Conservation (phyloP, 176 grass and related monocot species). For the Alopecurus myosuroides region DNA sequence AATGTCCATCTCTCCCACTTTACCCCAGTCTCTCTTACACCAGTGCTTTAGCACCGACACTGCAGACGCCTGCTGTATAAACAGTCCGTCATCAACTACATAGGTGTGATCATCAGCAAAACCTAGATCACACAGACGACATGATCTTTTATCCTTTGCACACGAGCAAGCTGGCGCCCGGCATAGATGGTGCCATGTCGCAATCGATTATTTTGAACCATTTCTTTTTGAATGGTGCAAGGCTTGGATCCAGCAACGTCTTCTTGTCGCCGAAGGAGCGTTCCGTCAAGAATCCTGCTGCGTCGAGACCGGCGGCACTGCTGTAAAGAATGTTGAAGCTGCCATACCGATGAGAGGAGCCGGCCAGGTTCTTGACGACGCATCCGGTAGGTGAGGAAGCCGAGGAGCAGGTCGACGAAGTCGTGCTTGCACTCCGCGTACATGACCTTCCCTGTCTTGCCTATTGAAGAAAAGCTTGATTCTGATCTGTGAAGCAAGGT, state of each 20-base stretch:
- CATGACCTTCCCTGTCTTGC: neutral
- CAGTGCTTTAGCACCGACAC: neutral
- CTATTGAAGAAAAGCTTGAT: neutral
- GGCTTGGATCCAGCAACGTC: neutral
- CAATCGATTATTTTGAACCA: neutral
- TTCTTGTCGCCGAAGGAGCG: neutral
- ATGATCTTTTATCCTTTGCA: neutral
- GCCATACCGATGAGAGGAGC: neutral
- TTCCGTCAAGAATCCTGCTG: neutral
- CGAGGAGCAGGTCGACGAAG: neutral
- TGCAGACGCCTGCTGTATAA: neutral
- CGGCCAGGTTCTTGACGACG: neutral
- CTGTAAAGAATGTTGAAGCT: neutral
- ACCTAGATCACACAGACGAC: neutral
- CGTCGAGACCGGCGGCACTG: neutral
- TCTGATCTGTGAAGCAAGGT: neutral
- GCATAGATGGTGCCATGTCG: neutral
- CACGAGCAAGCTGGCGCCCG: neutral
- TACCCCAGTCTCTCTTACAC: neutral
- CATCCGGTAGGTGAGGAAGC: neutral
- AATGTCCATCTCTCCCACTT: neutral
- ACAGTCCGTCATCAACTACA: neutral
- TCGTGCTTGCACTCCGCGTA: neutral
- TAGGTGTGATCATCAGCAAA: neutral
- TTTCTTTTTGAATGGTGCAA: neutral